phyloP scores from a whole-genome alignment of 352 stramenopile species.

The Phytophthora meadii region DNA sequence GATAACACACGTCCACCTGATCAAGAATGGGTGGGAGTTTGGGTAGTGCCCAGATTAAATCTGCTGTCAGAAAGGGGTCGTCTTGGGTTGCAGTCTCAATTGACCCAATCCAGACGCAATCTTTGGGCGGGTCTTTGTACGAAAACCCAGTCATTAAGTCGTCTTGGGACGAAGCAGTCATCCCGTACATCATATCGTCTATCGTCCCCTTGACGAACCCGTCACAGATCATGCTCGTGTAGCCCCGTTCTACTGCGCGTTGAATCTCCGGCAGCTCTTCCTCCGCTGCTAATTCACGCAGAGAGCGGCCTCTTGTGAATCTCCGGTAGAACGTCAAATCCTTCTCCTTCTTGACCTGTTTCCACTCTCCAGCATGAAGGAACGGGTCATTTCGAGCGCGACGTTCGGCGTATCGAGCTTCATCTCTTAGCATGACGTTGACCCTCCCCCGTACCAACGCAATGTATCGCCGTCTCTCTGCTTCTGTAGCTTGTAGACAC shows the following conservation, averaged over 20 bases:
- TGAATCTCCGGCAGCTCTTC: constrained; percentile 37
- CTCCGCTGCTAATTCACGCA: constrained; percentile 36
- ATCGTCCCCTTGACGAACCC: constrained; percentile 45
- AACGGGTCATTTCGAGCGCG: constrained; percentile 33
- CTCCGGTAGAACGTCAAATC: constrained; percentile 57
- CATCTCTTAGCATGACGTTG: constrained; percentile 39
- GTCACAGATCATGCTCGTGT: constrained; percentile 38
- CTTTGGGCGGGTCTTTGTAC: constrained; percentile 41
- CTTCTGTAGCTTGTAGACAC: constrained; percentile 38
- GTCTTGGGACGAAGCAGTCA: constrained; percentile 35
- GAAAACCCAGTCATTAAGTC: constrained; percentile 48
- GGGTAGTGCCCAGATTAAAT: constrained; percentile 38
- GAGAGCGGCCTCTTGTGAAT: constrained; percentile 28
- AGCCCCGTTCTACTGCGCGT: constrained; percentile 34
- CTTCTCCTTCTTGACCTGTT: constrained; percentile 41
- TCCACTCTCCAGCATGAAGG: constrained; percentile 56
- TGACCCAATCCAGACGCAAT: constrained; percentile 48
- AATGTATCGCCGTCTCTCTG: constrained; percentile 41
- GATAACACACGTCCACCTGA: constrained; percentile 49
- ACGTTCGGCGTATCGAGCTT: constrained; percentile 24
- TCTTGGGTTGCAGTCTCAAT: constrained; percentile 31
- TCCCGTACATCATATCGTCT: constrained; percentile 54
- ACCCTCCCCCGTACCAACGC: constrained; percentile 41
- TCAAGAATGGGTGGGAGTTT: constrained; percentile 30
- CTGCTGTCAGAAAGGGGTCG: constrained; percentile 49